Evolutionary conservation across 768 basidiomycete genomes (phyloP), one percentile per base, ranked within the genome.

Genomic region (Xerocomellus chrysenteron): DNA sequence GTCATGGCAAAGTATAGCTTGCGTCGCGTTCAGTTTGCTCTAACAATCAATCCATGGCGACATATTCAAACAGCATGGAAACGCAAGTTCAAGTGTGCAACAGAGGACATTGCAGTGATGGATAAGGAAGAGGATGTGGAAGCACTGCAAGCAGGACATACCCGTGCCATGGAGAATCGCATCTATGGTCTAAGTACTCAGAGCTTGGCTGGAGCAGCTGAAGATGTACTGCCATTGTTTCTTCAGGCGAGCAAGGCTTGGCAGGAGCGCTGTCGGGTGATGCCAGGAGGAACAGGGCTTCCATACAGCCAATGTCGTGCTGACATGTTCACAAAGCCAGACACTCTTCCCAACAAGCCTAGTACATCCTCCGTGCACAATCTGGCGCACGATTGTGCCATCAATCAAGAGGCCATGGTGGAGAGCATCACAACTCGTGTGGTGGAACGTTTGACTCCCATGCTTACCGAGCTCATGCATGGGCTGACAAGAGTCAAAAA

Each of bases 31-130:
- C 36, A 60, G 0, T 50, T 36, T 2, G 6, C 4, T 0, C 16
- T 60, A 0, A 59, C 47, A 0, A 28, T 60, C 50, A 57, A 53
- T 19, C 4, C 55, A 1, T 60, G 58, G 47, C 26, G 28, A 0
- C 59, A 60, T 8, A 39, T 60, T 1, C 47, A 57, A 3, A 60
- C 52, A 0, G 59, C 56, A 0, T 60, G 55, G 55, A 48, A 46
- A 5, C n/a, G 35, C 32, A 57, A 60, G 26, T 39, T 57, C 40
- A 53, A 13, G 2, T 57, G 52, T 19, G 0, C 13, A 0, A 3
- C 12, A 1, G 35, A 53, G 0, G 41, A 46, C 2, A 2, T 53
- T 0, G 0, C 30, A 3, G 51, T 56, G 2, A 13, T n/a, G 2
- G 19, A 52, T 1, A 12, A 13, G 2, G 10, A 19, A 1, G 37